These are phyloP conservation scores for Phytophthora citricola DNA, from an alignment of 352 stramenopile genomes.

Conservation along the genomic window DNA sequence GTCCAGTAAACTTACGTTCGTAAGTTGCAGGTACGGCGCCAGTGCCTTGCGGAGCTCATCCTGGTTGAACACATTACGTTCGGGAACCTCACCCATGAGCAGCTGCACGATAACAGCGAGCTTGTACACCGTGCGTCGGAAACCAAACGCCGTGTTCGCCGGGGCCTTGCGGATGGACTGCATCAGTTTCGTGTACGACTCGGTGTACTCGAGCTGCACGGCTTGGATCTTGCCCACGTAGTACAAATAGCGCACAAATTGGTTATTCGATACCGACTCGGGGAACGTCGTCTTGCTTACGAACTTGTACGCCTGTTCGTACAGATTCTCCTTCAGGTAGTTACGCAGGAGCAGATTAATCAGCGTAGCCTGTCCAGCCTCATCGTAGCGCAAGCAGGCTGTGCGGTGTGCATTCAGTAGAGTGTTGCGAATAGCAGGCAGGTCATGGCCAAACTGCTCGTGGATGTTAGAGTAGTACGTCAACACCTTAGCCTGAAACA, in stretches of 20 bases:
- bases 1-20: constrained; percentile 68
- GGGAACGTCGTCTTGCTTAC: constrained; percentile 91
- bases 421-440: constrained; percentile 66
- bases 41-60: constrained; percentile 91
- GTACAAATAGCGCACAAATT: constrained; percentile 98
- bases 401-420: constrained; percentile 88
- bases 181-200: constrained; percentile 96
- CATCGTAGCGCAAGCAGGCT: constrained; percentile 88
- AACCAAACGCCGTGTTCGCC: constrained; percentile 95
- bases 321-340: constrained; percentile 90
- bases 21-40: constrained; percentile 96
- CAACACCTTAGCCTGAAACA: constrained; percentile 82
- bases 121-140: constrained; percentile 96
- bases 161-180: constrained; percentile 97
- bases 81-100: constrained; percentile 98
- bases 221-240: constrained; percentile 97
- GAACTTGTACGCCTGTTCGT: constrained; percentile 94
- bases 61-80: constrained; percentile 94
- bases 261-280: constrained; percentile 97
- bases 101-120: constrained; percentile 97
- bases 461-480: constrained; percentile 81
- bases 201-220: constrained; percentile 97
- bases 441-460: constrained; percentile 68
- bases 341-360: constrained; percentile 93
- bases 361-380: constrained; percentile 90